Evolutionary conservation across 108 stramenopile genomes (phyloP).

Genomic region (Mayamaea pseudoterrestris): DNA sequence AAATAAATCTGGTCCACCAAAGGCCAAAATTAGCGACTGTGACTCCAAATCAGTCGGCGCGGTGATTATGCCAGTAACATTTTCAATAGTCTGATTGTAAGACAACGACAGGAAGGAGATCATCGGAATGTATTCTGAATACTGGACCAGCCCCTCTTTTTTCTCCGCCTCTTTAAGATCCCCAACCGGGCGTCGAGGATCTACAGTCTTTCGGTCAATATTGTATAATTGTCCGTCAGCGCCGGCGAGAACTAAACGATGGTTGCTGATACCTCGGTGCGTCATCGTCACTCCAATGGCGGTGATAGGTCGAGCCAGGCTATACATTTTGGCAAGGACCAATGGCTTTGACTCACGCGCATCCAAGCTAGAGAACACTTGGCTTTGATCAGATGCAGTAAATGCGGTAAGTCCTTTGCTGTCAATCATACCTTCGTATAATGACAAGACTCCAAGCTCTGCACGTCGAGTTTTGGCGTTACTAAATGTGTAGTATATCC

Average conservation of each 20-base stretch:
- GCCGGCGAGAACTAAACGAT: conserved; percentile 71
- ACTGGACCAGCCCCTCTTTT: conserved; percentile 64
- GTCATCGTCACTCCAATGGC: conserved; percentile 85
- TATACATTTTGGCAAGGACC: conserved; percentile 78
- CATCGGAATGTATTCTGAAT: conserved; percentile 62
- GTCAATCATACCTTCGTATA: conserved; percentile 96
- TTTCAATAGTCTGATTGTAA: conserved; percentile 49
- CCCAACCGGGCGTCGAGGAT: conserved; percentile 84
- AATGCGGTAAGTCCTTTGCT: conserved; percentile 82
- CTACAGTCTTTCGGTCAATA: conserved; percentile 62
- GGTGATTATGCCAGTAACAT: conserved; percentile 34
- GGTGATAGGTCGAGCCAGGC: conserved; percentile 60
- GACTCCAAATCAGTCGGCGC: conserved; percentile 70
- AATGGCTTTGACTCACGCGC: conserved; percentile 74
- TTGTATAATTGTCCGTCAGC: conserved; percentile 66
- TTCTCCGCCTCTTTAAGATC: conserved; percentile 69
- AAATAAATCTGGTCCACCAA: conserved; percentile 81
- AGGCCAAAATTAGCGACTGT: conserved; percentile 60
- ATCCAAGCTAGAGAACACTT: conserved; percentile 59
- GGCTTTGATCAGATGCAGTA: conserved; percentile 69
- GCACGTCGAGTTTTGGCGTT: conserved; percentile 73
- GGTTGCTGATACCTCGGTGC: conserved; percentile 79
- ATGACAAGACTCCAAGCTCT: conserved; percentile 77
- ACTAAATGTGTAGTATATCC: conserved; percentile 88
- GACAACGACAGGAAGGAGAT: conserved; percentile 41